Percentiles rank a stretch among this genome's conserved stretches.
phyloP scores from a whole-genome alignment of 441 rosid genomes.

The Erodium moschatum region DNA sequence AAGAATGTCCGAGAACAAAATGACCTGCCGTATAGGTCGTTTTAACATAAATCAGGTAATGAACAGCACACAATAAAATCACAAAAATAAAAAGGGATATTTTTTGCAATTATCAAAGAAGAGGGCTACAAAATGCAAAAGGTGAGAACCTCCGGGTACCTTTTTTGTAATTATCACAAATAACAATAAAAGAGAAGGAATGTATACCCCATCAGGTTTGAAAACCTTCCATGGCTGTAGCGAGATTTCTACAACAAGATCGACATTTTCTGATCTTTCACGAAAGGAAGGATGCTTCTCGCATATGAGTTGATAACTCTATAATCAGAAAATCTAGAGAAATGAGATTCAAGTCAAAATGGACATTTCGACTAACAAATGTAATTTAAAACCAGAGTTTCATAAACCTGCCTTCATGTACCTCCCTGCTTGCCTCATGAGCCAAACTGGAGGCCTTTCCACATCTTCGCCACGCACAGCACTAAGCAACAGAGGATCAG shows the following conservation, averaged over 20 bases:
- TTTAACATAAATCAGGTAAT: slow-evolving; percentile 15
- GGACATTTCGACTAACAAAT: background rate
- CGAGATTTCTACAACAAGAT: slow-evolving; percentile 85
- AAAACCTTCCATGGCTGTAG: slow-evolving; percentile 96
- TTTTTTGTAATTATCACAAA: too few species aligned
- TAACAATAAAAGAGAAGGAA: slow-evolving; percentile 6
- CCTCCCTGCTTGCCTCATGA: slow-evolving; percentile 99
- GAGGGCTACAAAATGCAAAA: background rate
- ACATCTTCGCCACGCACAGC: slow-evolving; percentile 86
- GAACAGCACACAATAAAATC: slow-evolving; percentile 9
- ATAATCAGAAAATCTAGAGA: slow-evolving; percentile 20
- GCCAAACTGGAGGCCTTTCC: slow-evolving; percentile 99
- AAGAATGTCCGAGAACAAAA: slow-evolving; percentile 88
- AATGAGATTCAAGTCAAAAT: slow-evolving; percentile 15
- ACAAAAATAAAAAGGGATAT: background rate
- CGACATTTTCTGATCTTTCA: slow-evolving; percentile 88
- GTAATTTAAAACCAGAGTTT: slow-evolving; percentile 14
- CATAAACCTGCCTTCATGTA: slow-evolving; percentile 91
- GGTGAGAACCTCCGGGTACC: too few species aligned
- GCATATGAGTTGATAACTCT: slow-evolving; percentile 77
- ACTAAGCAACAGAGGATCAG: slow-evolving; percentile 74
- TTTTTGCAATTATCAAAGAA: background rate
- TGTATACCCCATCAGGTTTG: slow-evolving; percentile 79
- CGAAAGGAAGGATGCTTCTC: slow-evolving; percentile 87
- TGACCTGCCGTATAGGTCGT: slow-evolving; percentile 47